phyloP scores from a whole-genome alignment of 345 rosid genomes.

The Arabidopsis suecica region DNA sequence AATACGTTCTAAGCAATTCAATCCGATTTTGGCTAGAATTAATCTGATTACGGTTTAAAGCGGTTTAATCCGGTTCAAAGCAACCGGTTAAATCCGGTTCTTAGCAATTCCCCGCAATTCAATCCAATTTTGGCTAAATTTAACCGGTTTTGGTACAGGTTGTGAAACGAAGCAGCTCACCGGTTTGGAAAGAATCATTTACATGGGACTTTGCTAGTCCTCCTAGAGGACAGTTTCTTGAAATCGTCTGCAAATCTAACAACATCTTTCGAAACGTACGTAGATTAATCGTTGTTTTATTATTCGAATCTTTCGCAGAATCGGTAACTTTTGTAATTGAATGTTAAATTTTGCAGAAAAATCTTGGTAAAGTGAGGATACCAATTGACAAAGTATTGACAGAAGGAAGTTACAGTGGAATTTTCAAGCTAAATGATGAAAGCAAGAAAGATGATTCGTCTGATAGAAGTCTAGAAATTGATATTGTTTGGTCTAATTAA shows the following conservation, averaged over 20 bases:
- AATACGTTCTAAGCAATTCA: too few relatives aligned
- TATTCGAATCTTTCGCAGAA: neutral
- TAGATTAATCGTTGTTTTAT: neutral
- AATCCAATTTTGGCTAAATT: neutral
- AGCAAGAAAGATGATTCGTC: conserved; percentile 60
- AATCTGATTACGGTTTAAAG: too few relatives aligned
- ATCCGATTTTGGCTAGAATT: too few relatives aligned
- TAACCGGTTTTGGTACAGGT: conserved; percentile 54
- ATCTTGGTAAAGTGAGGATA: conserved; percentile 72
- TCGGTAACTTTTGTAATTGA: neutral
- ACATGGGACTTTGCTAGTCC: conserved; percentile 88
- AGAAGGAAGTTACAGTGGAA: conserved; percentile 73
- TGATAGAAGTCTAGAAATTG: conserved; percentile 66
- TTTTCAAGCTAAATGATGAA: conserved; percentile 58
- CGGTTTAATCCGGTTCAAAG: neutral
- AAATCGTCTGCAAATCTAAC: conserved; percentile 85
- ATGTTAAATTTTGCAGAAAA: conserved; percentile 49
- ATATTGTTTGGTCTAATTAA: conserved; percentile 74
- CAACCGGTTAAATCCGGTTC: neutral
- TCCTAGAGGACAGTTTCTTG: conserved; percentile 86
- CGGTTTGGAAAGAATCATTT: conserved; percentile 92
- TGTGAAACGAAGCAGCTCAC: conserved; percentile 69
- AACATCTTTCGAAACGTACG: conserved; percentile 76
- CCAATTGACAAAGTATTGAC: conserved; percentile 83
- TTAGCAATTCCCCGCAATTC: neutral